phyloP scores from a whole-genome alignment of 1,284 basidiomycete genomes.

The Heterobasidion annosum region DNA sequence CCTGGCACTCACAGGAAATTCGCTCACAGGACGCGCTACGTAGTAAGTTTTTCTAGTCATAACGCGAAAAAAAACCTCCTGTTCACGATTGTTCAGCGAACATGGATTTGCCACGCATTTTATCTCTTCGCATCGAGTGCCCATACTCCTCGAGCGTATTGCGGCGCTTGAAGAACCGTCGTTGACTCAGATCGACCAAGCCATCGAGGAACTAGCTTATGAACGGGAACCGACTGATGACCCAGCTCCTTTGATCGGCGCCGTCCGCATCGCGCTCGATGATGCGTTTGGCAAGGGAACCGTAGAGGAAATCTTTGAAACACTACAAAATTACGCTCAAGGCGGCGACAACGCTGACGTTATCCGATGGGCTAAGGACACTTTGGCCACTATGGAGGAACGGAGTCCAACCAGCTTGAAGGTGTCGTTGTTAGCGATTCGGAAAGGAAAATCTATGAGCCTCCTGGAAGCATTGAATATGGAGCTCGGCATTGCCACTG shows the following conservation, averaged over 20 bases:
- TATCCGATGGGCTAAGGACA: conserved; percentile 67
- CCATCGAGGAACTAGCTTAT: conserved; percentile 61
- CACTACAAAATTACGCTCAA: conserved; percentile 40
- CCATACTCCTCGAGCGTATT: conserved; percentile 55
- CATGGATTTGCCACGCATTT: conserved; percentile 90
- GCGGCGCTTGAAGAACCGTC: conserved; percentile 49
- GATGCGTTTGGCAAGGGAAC: conserved; percentile 61
- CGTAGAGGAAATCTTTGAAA: conserved; percentile 63
- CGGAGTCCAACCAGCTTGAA: conserved; percentile 89
- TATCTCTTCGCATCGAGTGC: conserved; percentile 68
- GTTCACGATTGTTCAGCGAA: conserved; percentile 40
- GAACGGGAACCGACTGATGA: conserved; percentile 54
- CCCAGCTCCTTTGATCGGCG: conserved; percentile 47
- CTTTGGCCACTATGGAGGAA: conserved; percentile 51
- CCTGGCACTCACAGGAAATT: conserved; percentile 82
- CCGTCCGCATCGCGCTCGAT: conserved; percentile 70
- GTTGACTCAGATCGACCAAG: conserved; percentile 37
- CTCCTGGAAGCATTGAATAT: conserved; percentile 69
- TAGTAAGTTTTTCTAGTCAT: conserved; percentile 50
- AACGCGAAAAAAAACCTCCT: neutral
- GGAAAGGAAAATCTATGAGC: conserved; percentile 53
- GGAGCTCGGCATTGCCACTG: conserved; percentile 75
- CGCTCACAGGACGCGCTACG: conserved; percentile 67
- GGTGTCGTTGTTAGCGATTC: conserved; percentile 74
- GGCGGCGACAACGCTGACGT: conserved; percentile 33